Evolutionary conservation across 2,329 filamentous ascomycete genomes (phyloP).

Genomic region (Seiridium cupressi): DNA sequence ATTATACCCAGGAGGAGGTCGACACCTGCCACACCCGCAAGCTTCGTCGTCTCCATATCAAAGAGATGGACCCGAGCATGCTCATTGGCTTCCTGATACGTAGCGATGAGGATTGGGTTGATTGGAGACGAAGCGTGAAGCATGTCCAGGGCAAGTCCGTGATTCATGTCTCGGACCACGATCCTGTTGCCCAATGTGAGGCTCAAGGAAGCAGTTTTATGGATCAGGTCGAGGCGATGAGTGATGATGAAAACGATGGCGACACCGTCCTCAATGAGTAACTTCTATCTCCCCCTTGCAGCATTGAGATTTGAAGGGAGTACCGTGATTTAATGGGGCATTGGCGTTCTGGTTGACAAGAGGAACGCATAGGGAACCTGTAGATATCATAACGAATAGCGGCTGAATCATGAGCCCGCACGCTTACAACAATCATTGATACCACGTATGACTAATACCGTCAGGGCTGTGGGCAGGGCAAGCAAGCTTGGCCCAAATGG

Average conservation of each 20-base stretch:
- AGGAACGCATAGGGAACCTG: constrained; percentile 8
- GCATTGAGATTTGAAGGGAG: not conserved
- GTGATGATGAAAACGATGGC: constrained; percentile 70
- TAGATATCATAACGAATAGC: constrained; percentile 17
- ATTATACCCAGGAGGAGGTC: constrained; percentile 71
- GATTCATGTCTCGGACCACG: constrained; percentile 75
- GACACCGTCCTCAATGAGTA: constrained; percentile 13
- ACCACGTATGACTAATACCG: not conserved
- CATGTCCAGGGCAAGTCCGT: constrained; percentile 80
- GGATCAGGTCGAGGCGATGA: constrained; percentile 86
- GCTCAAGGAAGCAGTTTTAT: constrained; percentile 73
- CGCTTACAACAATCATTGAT: constrained; percentile 5
- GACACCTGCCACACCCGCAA: constrained; percentile 85
- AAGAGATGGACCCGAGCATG: constrained; percentile 98
- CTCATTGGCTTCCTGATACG: constrained; percentile 88
- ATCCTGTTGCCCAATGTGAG: constrained; percentile 55
- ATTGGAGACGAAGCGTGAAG: constrained; percentile 76
- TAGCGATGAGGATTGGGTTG: constrained; percentile 77
- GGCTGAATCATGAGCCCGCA: constrained; percentile 13
- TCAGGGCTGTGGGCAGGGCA: too few species aligned
- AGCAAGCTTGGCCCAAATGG: too few species aligned
- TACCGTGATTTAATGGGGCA: constrained; percentile 4
- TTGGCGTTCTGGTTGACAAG: constrained; percentile 11
- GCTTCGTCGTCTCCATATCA: constrained; percentile 76
- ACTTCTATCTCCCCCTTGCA: not conserved